Conservation (phyloP, 2,329 filamentous ascomycete genomes). For the Diaporthe aspalathi region DNA sequence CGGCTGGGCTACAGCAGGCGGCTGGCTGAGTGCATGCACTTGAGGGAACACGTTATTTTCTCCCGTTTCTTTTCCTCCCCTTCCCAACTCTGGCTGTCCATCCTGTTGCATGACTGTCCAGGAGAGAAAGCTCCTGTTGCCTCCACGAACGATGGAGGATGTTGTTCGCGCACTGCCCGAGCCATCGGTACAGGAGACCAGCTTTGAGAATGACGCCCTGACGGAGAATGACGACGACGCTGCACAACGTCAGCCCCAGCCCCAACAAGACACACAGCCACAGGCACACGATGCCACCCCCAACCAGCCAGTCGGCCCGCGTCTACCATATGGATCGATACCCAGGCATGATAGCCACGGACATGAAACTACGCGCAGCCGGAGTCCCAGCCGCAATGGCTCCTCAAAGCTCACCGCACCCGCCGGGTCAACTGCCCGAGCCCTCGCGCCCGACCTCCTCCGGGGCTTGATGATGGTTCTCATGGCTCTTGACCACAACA, state of each 20-base stretch:
- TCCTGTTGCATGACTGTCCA: too few relatives aligned
- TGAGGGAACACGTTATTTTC: too few relatives aligned
- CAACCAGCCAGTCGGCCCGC: background rate
- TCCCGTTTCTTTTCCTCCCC: background rate
- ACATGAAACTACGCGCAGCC: background rate
- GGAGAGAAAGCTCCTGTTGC: background rate
- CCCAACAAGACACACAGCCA: background rate
- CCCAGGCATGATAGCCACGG: background rate
- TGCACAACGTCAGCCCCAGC: background rate
- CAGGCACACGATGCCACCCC: background rate
- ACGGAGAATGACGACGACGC: slow-evolving; percentile 26
- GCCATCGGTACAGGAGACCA: slow-evolving; percentile 41
- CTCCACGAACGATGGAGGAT: slow-evolving; percentile 19
- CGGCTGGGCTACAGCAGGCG: background rate
- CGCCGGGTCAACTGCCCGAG: slow-evolving; percentile 43
- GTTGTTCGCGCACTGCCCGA: slow-evolving; percentile 33
- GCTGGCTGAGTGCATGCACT: background rate
- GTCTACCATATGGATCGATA: slow-evolving; percentile 12
- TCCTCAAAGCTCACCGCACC: slow-evolving; percentile 15
- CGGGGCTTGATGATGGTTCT: slow-evolving; percentile 57
- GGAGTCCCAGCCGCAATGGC: background rate
- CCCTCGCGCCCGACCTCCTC: slow-evolving; percentile 57
- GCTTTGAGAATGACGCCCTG: slow-evolving; percentile 39
- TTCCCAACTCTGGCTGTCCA: background rate
- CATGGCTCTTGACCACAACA: slow-evolving; percentile 59